These are phyloP conservation scores for Vitis rotundifolia DNA, from an alignment of 164 flowering plant species.

Conservation along the genomic window DNA sequence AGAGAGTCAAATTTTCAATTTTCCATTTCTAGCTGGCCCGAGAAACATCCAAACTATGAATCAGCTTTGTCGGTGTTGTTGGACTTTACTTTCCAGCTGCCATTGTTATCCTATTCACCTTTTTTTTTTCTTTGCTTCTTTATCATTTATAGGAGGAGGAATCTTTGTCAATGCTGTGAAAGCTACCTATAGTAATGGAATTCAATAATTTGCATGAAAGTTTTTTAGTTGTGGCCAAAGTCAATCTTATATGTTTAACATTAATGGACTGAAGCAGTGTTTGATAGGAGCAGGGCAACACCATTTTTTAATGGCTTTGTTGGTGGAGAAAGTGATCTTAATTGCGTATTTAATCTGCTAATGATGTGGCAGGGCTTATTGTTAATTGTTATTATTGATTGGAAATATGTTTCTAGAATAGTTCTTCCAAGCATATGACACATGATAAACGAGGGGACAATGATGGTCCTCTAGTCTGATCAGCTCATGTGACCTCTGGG, in stretches of 20 bases:
- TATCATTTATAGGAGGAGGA: slow-evolving; percentile 3
- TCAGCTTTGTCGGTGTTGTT: slow-evolving; percentile 14
- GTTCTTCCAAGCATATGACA: too few relatives aligned
- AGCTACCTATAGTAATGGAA: not conserved
- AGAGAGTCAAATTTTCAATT: not conserved
- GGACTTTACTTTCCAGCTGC: slow-evolving; percentile 1
- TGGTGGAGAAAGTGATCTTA: not conserved
- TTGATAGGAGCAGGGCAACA: too few relatives aligned
- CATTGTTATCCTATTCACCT: not conserved
- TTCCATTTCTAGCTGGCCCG: slow-evolving; percentile 6
- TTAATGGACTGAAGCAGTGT: too few relatives aligned
- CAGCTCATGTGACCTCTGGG: too few relatives aligned
- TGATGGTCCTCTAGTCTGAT: too few relatives aligned
- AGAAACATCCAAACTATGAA: slow-evolving; percentile 9
- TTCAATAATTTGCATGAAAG: not conserved
- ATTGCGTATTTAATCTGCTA: not conserved
- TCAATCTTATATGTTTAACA: not conserved
- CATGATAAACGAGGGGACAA: not conserved
- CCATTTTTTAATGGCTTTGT: too few relatives aligned
- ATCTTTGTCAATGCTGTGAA: slow-evolving; percentile 18
- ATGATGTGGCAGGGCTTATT: not conserved
- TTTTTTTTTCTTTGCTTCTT: not conserved
- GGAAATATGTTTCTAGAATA: too few relatives aligned
- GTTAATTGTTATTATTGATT: too few relatives aligned
- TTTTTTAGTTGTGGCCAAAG: not conserved